Evolutionary conservation across 2,329 filamentous ascomycete genomes (phyloP).

Genomic region (Chrysoporthe cubensis): DNA sequence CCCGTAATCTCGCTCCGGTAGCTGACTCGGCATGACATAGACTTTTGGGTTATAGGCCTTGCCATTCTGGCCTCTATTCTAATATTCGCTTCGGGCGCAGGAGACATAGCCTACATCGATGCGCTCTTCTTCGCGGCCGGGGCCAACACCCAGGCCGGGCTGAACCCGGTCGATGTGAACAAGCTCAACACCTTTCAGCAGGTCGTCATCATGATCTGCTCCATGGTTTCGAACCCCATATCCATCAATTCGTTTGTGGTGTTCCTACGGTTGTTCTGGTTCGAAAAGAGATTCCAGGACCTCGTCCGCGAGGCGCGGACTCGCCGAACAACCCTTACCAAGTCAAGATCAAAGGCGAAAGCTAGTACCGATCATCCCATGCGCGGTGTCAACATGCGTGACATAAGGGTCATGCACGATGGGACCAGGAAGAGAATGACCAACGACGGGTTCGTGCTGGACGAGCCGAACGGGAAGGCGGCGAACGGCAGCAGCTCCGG

Average conservation of each 20-base stretch:
- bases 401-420: slow-evolving; percentile 68
- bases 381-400: slow-evolving; percentile 65
- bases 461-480: slow-evolving; percentile 40
- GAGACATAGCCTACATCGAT: slow-evolving; percentile 77
- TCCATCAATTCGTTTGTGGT: slow-evolving; percentile 85
- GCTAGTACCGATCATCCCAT: slow-evolving; percentile 56
- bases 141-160: slow-evolving; percentile 85
- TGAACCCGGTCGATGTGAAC: slow-evolving; percentile 81
- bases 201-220: slow-evolving; percentile 70
- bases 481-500: slow-evolving; percentile 29
- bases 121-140: slow-evolving; percentile 87
- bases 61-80: slow-evolving; percentile 76
- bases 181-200: slow-evolving; percentile 72
- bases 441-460: slow-evolving; percentile 62
- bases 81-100: slow-evolving; percentile 64
- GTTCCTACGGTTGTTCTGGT: slow-evolving; percentile 94
- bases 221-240: slow-evolving; percentile 80
- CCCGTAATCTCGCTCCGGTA: not conserved
- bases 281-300: slow-evolving; percentile 91
- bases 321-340: slow-evolving; percentile 65
- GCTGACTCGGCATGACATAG: slow-evolving; percentile 42
- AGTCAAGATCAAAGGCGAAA: slow-evolving; percentile 59
- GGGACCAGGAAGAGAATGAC: slow-evolving; percentile 59
- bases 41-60: slow-evolving; percentile 79
- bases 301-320: slow-evolving; percentile 74